Base-by-base conservation (phyloP, 2,329 filamentous ascomycete species). In the Aspergillus luchuensis region DNA sequence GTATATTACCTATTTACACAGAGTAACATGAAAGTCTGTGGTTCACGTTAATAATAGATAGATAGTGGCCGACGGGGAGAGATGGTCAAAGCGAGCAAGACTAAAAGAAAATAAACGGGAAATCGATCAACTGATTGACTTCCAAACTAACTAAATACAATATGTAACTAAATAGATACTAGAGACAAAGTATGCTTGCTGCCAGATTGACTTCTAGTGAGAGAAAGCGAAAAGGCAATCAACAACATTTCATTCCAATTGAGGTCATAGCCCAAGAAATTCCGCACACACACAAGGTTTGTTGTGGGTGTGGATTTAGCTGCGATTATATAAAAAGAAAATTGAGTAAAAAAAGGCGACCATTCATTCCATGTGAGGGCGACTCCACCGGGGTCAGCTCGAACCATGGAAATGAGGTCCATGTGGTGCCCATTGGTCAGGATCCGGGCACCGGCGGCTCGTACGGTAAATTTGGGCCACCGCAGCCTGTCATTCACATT, bases 361-460 rank as follows among this genome's bases (percentile, higher is more conserved):
- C 43, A 38, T 39, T 36, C 43, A 38, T 39, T 36, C 36, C 51
- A 54, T 54, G 30, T n/a, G 33, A 45, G 39, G 33, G 25, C 25
- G 39, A 47, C 39, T 56, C 53, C 53, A 56, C 39, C 7, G 13
- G 19, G 48, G 15, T 38, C 43, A 58, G 56, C 58, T 52, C 38
- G 59, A 57, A 58, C 58, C 55, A 63, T 66, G 62, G 62, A 60
- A 63, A 51, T 51, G 48, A 19, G 23, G 53, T 21, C 33, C 38
- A 36, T 56, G 43, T 47, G 21, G 19, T 28, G 49, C 15, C 47
- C 28, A 64, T 66, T 66, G 64, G 64, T 45, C 25, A 21, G 39
- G 5, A 52, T n/a, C 21, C 50, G 50, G 30, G 50, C 50, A 53
- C 50, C 15, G 50, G 33, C 21, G 50, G 41, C 39, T 13, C 43